These are phyloP conservation scores for Geotrichum fermentans DNA, from an alignment of 1,139 yeast species.

Conservation along the genomic window DNA sequence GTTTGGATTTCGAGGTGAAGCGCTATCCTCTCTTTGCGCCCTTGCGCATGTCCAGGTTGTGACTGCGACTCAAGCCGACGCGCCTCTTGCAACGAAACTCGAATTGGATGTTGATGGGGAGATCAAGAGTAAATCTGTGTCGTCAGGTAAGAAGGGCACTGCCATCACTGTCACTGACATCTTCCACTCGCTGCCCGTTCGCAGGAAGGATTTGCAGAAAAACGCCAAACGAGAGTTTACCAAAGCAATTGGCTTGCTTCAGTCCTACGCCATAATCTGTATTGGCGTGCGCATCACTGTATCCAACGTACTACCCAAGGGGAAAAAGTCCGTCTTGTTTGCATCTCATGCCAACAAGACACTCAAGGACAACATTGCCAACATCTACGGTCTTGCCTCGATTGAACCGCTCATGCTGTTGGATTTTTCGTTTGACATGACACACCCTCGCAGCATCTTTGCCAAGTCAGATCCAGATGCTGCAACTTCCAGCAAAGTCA, in stretches of 20 bases:
- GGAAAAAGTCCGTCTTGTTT: constrained; percentile 25
- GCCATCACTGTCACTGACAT: constrained; percentile 46
- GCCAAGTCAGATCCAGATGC: constrained; percentile 3
- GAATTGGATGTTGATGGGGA: constrained; percentile 53
- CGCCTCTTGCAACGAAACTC: constrained; percentile 57
- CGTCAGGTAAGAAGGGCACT: constrained; percentile 49
- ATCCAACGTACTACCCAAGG: constrained; percentile 37
- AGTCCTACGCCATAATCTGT: constrained; percentile 62
- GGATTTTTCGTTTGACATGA: constrained; percentile 10
- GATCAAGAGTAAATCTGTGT: constrained; percentile 39
- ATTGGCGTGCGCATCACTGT: constrained; percentile 56
- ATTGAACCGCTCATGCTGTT: constrained; percentile 48
- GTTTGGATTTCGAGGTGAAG: constrained; percentile 43
- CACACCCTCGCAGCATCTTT: not conserved
- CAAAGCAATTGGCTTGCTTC: constrained; percentile 57
- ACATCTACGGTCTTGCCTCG: constrained; percentile 66
- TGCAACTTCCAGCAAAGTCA: constrained; percentile 31
- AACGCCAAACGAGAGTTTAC: constrained; percentile 68
- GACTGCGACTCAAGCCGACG: constrained; percentile 49
- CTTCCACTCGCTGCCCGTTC: constrained; percentile 58
- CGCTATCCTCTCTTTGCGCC: constrained; percentile 35
- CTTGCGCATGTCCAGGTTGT: constrained; percentile 45
- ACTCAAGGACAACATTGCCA: constrained; percentile 53
- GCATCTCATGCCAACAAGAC: constrained; percentile 47
- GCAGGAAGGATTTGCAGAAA: constrained; percentile 64